Base-by-base conservation (phyloP, 1,284 basidiomycete species). In the Ustilago loliicola region DNA sequence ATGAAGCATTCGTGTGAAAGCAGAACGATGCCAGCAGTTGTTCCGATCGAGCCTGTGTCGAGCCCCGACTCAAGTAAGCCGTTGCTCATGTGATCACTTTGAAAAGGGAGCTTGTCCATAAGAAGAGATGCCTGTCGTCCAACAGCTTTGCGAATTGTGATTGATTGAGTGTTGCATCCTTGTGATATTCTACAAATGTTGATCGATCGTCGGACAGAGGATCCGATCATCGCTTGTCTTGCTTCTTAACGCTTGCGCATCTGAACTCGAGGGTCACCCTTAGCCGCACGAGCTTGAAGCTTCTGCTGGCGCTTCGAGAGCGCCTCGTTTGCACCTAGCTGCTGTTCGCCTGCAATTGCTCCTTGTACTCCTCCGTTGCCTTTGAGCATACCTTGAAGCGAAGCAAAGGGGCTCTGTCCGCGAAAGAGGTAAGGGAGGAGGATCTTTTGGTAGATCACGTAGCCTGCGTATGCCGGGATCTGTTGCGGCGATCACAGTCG, bases 391-490 rank as follows among this genome's bases (percentile, higher is more conserved):
- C 61, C 55, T 50, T 68, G 64, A 5, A 80, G 29, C 48, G 65
- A 54, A 19, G 56, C 50, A 38, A 78, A 57, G n/a, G 77, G 82
- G 67, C 77, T 75, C 38, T 71, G 69, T 32, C 83, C 72, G 27
- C 77, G 66, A 15, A 83, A 77, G 3, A 86, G 76, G 51, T 77
- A 85, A 1, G 84, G 84, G 17, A 80, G 64, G 11, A 85, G 64
- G 59, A 87, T 66, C 62, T 84, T 80, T 4, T 61, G 60, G 61
- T 77, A 83, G 59, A 81, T 61, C 21, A 85, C 74, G 76, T 83
- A 87, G 47, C 62, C 25, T 5, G 77, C 85, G 71, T 87, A 87
- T 17, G 73, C 62, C 1, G 87, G 87, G 51, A 87, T 87, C 86
- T 87, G 60, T n/a, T 45, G 42, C 42, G 7, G 4, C 7, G 11